Base-by-base conservation (phyloP, 192 early-diverging fungal species). In the Dissophora globulifera region DNA sequence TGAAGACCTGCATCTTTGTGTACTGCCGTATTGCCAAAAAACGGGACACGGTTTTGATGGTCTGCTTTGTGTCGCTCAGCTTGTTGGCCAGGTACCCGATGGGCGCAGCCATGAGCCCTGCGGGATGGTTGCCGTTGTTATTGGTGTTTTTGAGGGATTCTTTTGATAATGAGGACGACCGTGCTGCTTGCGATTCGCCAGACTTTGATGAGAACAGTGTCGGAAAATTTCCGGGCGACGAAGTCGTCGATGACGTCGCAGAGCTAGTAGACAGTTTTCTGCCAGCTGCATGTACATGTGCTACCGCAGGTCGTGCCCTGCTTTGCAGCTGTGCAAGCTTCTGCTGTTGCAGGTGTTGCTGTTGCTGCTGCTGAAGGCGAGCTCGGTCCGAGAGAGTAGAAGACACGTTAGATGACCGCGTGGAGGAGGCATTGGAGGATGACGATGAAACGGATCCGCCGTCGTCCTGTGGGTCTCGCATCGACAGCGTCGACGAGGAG, bases 1-100 rank as follows among this genome's bases (percentile, higher is more conserved):
- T 68, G 33, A 82, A 59, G 50, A 82, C 60, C 50, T 82, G 81
- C 64, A 78, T 81, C 38, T 71, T 81, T 38, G 80, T 78, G 38
- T 76, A 75, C 27, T 81, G 66, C 17, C 74, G 69, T 31, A 72
- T 48, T 1, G 68, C 67, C 54, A 69, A 38, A 54, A 69, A 71
- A 22, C 57, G 58, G 13, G 67, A 54, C 0, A 79, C 38, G 2
- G 61, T 79, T 25, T 51, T 49, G n/a, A 69, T 19, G 4, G 62
- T 65, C 20, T 79, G 65, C 22, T 50, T 64, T 19, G 68, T 50
- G 40, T 65, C 54, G 57, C 67, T 64, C 11, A 55, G 22, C n/a
- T 50, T 79, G 9, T 59, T 54, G 11, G 56, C 29, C 61, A 71
- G 6, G 22, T 71, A 71, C 8, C 45, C 23, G 11, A 46, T 38